phyloP scores from a whole-genome alignment of 2,329 filamentous ascomycete species.

The Paraphoma sp. region DNA sequence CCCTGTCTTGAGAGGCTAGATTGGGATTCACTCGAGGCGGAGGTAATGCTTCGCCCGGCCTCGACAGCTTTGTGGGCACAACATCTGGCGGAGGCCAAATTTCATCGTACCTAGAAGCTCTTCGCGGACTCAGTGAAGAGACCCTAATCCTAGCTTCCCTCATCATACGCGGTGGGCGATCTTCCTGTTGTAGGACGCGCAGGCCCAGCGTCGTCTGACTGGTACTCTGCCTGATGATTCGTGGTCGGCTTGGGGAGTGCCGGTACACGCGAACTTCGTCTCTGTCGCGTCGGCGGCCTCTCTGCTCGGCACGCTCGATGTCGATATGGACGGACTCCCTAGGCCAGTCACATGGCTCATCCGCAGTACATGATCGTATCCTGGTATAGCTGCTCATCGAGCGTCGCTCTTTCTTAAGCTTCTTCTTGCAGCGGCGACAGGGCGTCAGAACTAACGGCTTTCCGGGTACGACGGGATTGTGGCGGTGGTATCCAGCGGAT shows the following conservation, averaged over 20 bases:
- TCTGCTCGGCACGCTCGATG: constrained; percentile 20
- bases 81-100: constrained; percentile 28
- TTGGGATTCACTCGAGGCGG: constrained; percentile 4
- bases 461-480: constrained; percentile 44
- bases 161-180: constrained; percentile 9
- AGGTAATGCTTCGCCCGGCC: constrained; percentile 1
- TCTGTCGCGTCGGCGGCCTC: constrained; percentile 32
- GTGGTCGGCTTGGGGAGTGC: constrained; percentile 25
- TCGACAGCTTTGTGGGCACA: constrained; percentile 10
- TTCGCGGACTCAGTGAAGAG: constrained; percentile 29
- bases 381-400: constrained; percentile 25
- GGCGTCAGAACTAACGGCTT: constrained; percentile 27
- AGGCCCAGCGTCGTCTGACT: constrained; percentile 33
- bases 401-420: constrained; percentile 16
- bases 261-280: constrained; percentile 23
- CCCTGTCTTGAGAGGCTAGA: constrained; percentile 16
- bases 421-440: constrained; percentile 43
- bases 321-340: constrained; percentile 22
- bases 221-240: constrained; percentile 16
- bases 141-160: constrained; percentile 19
- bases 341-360: constrained; percentile 37
- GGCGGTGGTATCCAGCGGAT: constrained; percentile 43
- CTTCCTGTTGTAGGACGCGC: constrained; percentile 27
- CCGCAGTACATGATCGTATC: constrained; percentile 26
- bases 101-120: constrained; percentile 22